Evolutionary conservation across 2,329 filamentous ascomycete species (phyloP).

Genomic region (Lizonia empirigonia): DNA sequence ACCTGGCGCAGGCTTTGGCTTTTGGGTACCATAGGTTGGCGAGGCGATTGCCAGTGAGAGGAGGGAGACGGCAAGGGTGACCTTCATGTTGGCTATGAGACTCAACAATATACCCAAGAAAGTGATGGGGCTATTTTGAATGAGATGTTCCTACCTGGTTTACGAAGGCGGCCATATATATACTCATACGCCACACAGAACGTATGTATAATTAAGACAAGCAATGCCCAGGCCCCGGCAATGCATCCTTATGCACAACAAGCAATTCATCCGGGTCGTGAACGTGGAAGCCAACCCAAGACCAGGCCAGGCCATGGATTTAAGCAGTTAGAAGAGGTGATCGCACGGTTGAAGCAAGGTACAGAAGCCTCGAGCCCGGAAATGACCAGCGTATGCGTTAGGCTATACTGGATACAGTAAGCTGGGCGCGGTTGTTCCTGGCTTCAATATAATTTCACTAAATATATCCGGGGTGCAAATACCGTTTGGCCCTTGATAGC

Average conservation of each 20-base stretch:
- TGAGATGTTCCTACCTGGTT: neutral
- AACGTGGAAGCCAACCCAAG: constrained; percentile 8
- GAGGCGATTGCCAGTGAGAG: constrained; percentile 27
- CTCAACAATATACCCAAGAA: too few relatives aligned
- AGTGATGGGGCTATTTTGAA: neutral
- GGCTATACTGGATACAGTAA: constrained; percentile 7
- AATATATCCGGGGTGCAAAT: constrained; percentile 3
- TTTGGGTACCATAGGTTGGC: constrained; percentile 18
- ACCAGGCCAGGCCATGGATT: constrained; percentile 19
- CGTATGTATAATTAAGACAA: constrained; percentile 8
- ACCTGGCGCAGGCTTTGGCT: constrained; percentile 26
- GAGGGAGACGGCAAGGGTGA: constrained; percentile 22
- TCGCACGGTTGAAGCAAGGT: constrained; percentile 29
- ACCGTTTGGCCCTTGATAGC: neutral
- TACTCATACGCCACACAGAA: neutral
- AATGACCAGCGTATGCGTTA: neutral
- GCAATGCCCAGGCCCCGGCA: constrained; percentile 7
- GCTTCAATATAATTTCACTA: neutral
- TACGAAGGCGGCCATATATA: neutral
- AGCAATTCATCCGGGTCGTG: constrained; percentile 26
- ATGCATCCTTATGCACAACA: neutral
- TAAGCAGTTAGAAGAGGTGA: constrained; percentile 15
- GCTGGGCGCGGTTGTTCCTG: constrained; percentile 5
- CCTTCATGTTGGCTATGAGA: constrained; percentile 31
- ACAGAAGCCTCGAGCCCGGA: constrained; percentile 5